These are phyloP conservation scores for Talaromyces ruber DNA, from an alignment of 495 filamentous ascomycete species.

Conservation along the genomic window DNA sequence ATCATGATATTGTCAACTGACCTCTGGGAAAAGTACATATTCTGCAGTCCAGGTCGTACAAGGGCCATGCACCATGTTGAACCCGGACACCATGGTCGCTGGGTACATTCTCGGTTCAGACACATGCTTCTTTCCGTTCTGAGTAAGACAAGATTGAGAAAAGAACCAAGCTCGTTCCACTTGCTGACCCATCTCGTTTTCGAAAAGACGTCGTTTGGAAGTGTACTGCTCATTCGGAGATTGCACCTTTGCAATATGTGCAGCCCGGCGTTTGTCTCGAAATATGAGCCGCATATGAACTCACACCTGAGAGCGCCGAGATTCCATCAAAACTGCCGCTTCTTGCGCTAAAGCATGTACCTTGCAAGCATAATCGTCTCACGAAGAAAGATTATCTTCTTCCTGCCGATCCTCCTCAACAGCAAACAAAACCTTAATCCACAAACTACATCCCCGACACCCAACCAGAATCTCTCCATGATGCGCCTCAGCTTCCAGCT, in stretches of 20 bases:
- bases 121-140: background rate
- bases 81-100: background rate
- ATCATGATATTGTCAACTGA: background rate
- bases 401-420: conserved; percentile 16
- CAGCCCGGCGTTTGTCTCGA: background rate
- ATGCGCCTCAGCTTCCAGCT: conserved; percentile 57
- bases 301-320: background rate
- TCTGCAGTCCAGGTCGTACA: too few species aligned
- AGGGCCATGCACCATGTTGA: background rate
- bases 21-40: too few species aligned
- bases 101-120: background rate
- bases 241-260: background rate
- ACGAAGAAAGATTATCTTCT: background rate
- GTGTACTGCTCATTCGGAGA: background rate
- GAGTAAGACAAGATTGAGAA: background rate
- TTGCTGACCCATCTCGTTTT: background rate
- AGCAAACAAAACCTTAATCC: conserved; percentile 66
- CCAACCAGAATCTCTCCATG: conserved; percentile 66
- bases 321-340: background rate
- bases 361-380: background rate
- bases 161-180: background rate
- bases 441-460: conserved; percentile 76
- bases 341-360: background rate
- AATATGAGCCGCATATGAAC: background rate
- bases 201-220: background rate